Percentiles rank a stretch among this genome's conserved stretches.
These are phyloP conservation scores for Leccinellum albellum DNA, from an alignment of 768 basidiomycete genomes.

Conservation along the genomic window DNA sequence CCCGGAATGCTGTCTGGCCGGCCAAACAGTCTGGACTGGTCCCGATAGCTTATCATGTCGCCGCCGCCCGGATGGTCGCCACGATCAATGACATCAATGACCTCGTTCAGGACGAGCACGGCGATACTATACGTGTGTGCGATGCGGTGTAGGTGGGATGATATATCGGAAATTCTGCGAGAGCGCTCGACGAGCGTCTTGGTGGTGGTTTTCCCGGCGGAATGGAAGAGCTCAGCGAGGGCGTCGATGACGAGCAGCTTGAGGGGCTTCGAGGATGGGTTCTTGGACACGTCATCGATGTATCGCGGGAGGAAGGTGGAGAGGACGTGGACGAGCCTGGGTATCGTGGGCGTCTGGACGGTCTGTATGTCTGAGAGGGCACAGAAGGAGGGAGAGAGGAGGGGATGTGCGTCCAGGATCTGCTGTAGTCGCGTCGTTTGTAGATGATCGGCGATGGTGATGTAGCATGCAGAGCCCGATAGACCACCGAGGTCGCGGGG, in stretches of 20 bases:
- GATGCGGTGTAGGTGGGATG: slow-evolving; percentile 65
- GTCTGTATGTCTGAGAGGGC: slow-evolving; percentile 60
- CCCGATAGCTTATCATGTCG: slow-evolving; percentile 52
- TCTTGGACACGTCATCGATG: slow-evolving; percentile 34
- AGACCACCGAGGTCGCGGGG: slow-evolving; percentile 54
- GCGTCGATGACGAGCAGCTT: slow-evolving; percentile 85
- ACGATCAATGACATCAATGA: slow-evolving; percentile 68
- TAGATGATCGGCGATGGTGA: slow-evolving; percentile 69
- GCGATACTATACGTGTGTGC: slow-evolving; percentile 63
- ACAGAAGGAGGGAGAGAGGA: slow-evolving; percentile 41
- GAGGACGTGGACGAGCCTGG: slow-evolving; percentile 53
- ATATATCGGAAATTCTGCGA: slow-evolving; percentile 61
- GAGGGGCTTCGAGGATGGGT: slow-evolving; percentile 49
- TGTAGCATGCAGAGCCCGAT: slow-evolving; percentile 67
- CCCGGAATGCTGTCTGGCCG: slow-evolving; percentile 57
- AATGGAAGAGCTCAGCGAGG: slow-evolving; percentile 80
- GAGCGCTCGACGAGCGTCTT: slow-evolving; percentile 70
- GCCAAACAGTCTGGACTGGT: slow-evolving; percentile 76
- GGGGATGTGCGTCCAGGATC: slow-evolving; percentile 51
- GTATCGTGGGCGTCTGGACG: slow-evolving; percentile 50
- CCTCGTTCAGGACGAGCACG: slow-evolving; percentile 86
- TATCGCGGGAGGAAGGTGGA: slow-evolving; percentile 51
- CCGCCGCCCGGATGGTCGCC: slow-evolving; percentile 8
- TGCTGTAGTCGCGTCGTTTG: slow-evolving; percentile 67
- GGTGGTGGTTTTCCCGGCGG: slow-evolving; percentile 53